Evolutionary conservation across 2,329 filamentous ascomycete genomes (phyloP).

Genomic region (Fusarium mangiferae): DNA sequence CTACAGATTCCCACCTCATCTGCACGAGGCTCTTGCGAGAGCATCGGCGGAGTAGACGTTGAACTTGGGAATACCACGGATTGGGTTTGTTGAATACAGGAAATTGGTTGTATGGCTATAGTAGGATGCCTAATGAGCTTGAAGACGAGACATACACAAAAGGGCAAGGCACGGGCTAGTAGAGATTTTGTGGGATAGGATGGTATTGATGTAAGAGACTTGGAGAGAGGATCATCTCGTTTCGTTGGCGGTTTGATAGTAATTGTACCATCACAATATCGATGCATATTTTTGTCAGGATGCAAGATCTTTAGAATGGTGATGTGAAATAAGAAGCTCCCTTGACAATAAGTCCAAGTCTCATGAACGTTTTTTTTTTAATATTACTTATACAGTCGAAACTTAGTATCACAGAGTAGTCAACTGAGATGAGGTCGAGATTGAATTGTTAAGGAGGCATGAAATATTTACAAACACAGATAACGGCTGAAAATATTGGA

Average conservation of each 20-base stretch:
- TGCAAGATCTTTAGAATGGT: too few species aligned
- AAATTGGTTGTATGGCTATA: slow-evolving; percentile 13
- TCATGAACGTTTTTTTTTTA: too few species aligned
- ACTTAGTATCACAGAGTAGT: not conserved
- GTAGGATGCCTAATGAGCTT: not conserved
- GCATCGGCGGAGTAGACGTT: slow-evolving; percentile 71
- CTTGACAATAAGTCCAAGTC: not conserved
- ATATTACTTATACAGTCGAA: not conserved
- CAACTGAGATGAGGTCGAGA: not conserved
- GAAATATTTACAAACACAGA: not conserved
- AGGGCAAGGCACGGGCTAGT: slow-evolving; percentile 7
- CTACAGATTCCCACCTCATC: slow-evolving; percentile 85
- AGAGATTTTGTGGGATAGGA: slow-evolving; percentile 2
- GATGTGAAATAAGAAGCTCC: not conserved
- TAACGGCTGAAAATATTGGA: not conserved
- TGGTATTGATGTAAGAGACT: not conserved
- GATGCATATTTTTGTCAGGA: not conserved
- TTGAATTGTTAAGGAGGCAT: not conserved
- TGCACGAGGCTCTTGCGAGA: slow-evolving; percentile 88
- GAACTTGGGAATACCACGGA: not conserved
- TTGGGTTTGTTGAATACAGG: slow-evolving; percentile 25
- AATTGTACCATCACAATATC: slow-evolving; percentile 28
- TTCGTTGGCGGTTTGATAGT: slow-evolving; percentile 12
- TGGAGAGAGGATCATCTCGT: slow-evolving; percentile 3
- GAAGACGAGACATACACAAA: slow-evolving; percentile 6